Conservation (phyloP, 2,329 filamentous ascomycete species). For the Ambrosiella xylebori region DNA sequence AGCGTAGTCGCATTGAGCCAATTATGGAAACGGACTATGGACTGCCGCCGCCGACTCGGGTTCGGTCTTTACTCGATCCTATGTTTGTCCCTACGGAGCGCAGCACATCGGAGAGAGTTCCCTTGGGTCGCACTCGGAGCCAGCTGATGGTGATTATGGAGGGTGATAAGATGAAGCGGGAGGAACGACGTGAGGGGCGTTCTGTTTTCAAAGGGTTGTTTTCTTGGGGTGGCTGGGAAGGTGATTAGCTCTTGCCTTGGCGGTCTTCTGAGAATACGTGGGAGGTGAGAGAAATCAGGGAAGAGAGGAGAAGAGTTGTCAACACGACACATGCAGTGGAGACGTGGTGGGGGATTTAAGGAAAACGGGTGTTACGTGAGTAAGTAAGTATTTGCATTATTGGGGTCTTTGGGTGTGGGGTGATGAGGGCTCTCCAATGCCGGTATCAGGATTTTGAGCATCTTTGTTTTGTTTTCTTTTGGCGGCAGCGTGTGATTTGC, state of each 20-base stretch:
- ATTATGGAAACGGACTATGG: constrained; percentile 16
- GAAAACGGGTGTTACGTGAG: too few relatives aligned
- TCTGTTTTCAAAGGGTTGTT: neutral
- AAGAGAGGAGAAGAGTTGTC: neutral
- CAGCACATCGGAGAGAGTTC: constrained; percentile 27
- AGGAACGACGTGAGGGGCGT: neutral
- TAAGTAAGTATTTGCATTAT: too few relatives aligned
- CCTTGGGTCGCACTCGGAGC: constrained; percentile 41
- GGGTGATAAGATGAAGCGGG: constrained; percentile 26
- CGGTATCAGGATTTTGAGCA: too few relatives aligned
- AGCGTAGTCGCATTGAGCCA: constrained; percentile 8
- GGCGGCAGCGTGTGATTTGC: neutral
- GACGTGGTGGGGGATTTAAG: too few relatives aligned
- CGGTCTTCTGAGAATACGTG: neutral
- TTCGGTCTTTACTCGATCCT: constrained; percentile 20
- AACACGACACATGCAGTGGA: neutral
- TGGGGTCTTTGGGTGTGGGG: too few relatives aligned
- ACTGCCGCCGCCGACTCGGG: constrained; percentile 15
- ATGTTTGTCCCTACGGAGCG: constrained; percentile 33
- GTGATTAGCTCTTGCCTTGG: neutral
- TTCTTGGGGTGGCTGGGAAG: neutral
- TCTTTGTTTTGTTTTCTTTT: too few relatives aligned
- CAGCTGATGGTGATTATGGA: constrained; percentile 41
- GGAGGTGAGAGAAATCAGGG: neutral
- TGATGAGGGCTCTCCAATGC: too few relatives aligned